phyloP scores from a whole-genome alignment of 495 filamentous ascomycete species.

The Neurospora sp. region DNA sequence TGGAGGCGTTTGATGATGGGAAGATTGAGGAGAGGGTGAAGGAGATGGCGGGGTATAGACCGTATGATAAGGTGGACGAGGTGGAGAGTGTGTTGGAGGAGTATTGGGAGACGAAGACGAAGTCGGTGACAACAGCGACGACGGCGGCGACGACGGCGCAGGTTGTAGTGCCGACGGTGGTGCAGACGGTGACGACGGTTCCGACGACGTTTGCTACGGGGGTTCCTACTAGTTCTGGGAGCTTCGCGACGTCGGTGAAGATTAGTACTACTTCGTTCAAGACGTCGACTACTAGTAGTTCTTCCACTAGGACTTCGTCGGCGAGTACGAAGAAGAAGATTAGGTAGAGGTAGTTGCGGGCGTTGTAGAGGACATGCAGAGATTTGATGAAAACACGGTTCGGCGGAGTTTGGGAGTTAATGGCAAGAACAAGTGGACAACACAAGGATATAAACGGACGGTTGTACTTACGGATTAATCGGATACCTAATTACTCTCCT shows the following conservation, averaged over 20 bases:
- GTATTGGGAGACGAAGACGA: conserved; percentile 16
- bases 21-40: conserved; percentile 7
- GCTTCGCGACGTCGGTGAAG: not conserved
- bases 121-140: not conserved
- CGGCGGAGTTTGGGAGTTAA: too few species aligned
- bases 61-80: conserved; percentile 22
- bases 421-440: too few species aligned
- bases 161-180: not conserved
- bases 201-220: not conserved
- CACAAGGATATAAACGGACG: too few species aligned
- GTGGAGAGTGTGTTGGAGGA: conserved; percentile 12
- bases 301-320: not conserved
- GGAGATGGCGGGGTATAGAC: conserved; percentile 19
- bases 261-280: not conserved
- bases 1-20: not conserved
- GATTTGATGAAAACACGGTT: too few species aligned
- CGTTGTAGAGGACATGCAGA: too few species aligned
- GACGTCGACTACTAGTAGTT: not conserved
- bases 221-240: not conserved
- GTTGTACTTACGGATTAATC: too few species aligned
- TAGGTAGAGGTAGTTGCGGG: not conserved
- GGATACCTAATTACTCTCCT: too few species aligned
- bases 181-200: too few species aligned
- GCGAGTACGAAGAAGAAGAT: not conserved
- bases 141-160: not conserved